Evolutionary conservation across 2,329 filamentous ascomycete species (phyloP).

Genomic region (Phaeosphaeria sp.): DNA sequence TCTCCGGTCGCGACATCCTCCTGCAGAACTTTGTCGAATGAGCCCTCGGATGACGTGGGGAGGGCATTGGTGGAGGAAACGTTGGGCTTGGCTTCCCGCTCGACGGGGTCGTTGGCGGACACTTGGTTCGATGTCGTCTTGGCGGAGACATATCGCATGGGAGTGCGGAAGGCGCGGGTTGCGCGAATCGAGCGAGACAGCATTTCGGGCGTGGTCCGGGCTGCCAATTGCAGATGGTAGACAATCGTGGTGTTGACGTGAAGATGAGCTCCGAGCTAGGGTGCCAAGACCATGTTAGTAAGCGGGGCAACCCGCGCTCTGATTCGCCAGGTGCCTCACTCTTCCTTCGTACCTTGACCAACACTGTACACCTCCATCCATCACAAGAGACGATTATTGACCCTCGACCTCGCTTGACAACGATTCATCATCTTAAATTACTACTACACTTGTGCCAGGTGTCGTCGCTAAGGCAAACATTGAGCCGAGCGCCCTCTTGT

Average conservation of each 20-base stretch:
- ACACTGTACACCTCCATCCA: too few relatives aligned
- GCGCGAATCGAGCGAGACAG: conserved; percentile 35
- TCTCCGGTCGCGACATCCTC: conserved; percentile 63
- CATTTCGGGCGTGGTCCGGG: conserved; percentile 26
- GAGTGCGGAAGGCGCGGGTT: conserved; percentile 35
- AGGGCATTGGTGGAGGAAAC: conserved; percentile 68
- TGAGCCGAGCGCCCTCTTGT: too few relatives aligned
- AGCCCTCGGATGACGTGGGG: conserved; percentile 58
- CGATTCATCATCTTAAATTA: too few relatives aligned
- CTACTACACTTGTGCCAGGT: too few relatives aligned
- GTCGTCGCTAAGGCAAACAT: too few relatives aligned
- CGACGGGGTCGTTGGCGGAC: conserved; percentile 69
- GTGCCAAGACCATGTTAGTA: conserved; percentile 18
- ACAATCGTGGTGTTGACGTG: conserved; percentile 5
- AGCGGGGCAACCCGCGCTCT: not conserved
- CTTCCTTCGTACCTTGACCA: too few relatives aligned
- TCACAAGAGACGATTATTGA: too few relatives aligned
- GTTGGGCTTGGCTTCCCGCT: conserved; percentile 55
- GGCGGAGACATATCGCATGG: conserved; percentile 33
- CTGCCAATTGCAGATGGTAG: conserved; percentile 21
- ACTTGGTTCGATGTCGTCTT: conserved; percentile 64
- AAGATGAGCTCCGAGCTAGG: conserved; percentile 19
- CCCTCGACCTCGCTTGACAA: too few relatives aligned
- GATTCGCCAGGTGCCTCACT: not conserved
- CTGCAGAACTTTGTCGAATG: conserved; percentile 61